Conservation (phyloP, 768 basidiomycete species). For the Suillus fuscotomentosus region DNA sequence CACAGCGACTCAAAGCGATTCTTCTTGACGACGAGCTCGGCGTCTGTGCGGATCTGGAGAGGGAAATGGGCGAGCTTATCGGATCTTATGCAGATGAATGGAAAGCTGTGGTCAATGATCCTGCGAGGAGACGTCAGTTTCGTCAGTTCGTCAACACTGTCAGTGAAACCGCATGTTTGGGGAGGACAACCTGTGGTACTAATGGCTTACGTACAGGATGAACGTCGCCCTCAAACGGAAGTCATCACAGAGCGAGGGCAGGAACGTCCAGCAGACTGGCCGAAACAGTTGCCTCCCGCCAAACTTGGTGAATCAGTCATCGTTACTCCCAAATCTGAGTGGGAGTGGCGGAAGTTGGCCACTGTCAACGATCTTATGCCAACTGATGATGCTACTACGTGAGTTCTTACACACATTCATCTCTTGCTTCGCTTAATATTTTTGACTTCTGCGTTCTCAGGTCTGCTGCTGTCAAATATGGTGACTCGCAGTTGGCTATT, state of each 20-base stretch:
- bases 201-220: constrained; percentile 24
- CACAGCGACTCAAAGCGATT: constrained; percentile 57
- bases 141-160: constrained; percentile 68
- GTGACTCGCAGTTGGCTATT: constrained; percentile 65
- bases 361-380: constrained; percentile 47
- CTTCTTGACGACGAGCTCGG: constrained; percentile 70
- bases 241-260: constrained; percentile 61
- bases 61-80: constrained; percentile 62
- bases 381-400: constrained; percentile 46
- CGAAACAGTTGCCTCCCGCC: constrained; percentile 50
- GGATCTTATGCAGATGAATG: constrained; percentile 71
- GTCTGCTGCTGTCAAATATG: constrained; percentile 55
- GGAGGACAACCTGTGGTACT: not conserved
- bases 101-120: constrained; percentile 59
- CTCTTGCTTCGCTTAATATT: not conserved
- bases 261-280: constrained; percentile 65
- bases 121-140: constrained; percentile 47
- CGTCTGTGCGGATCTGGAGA: constrained; percentile 67
- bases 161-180: constrained; percentile 6
- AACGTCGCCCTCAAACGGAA: constrained; percentile 46
- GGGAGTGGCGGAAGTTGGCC: constrained; percentile 58
- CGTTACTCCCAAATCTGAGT: constrained; percentile 44
- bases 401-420: constrained; percentile 17
- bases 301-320: constrained; percentile 41
- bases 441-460: constrained; percentile 20